Evolutionary conservation across 1,284 basidiomycete species (phyloP).

Genomic region (Irpex lacteus): DNA sequence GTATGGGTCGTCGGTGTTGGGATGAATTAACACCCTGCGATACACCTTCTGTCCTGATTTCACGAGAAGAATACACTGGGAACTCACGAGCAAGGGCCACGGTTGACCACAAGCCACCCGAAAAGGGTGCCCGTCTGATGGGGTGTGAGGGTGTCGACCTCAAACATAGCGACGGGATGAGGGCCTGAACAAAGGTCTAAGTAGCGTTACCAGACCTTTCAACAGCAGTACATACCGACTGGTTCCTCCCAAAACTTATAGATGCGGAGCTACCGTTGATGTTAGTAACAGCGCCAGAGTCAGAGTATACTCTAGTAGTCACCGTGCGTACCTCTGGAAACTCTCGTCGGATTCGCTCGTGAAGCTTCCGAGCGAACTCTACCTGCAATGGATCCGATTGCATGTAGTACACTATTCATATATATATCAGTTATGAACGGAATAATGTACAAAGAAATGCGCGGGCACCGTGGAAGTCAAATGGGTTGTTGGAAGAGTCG

Average conservation of each 20-base stretch:
- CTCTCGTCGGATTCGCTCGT: conserved; percentile 64
- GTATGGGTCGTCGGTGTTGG: conserved; percentile 60
- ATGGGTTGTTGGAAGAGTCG: conserved; percentile 50
- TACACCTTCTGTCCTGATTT: background rate
- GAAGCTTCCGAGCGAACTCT: conserved; percentile 55
- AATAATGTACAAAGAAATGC: background rate
- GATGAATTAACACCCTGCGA: conserved; percentile 66
- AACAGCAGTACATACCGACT: conserved; percentile 41
- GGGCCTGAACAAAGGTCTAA: conserved; percentile 38
- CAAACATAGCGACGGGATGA: conserved; percentile 68
- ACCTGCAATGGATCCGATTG: conserved; percentile 42
- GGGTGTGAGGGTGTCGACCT: conserved; percentile 65
- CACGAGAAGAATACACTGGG: background rate
- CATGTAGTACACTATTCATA: conserved; percentile 59
- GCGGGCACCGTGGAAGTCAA: conserved; percentile 52
- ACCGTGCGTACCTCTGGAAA: conserved; percentile 59
- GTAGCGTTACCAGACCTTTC: background rate
- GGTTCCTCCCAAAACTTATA: conserved; percentile 65
- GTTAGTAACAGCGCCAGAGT: background rate
- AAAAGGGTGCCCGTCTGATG: conserved; percentile 65
- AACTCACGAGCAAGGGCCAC: conserved; percentile 65
- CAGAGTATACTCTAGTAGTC: too few species aligned
- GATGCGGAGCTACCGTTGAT: conserved; percentile 49
- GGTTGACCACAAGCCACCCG: conserved; percentile 61
- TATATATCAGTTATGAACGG: too few species aligned